These are phyloP conservation scores for Rhododendron williamsianum DNA, from an alignment of 148 eudicot genomes.

Conservation along the genomic window DNA sequence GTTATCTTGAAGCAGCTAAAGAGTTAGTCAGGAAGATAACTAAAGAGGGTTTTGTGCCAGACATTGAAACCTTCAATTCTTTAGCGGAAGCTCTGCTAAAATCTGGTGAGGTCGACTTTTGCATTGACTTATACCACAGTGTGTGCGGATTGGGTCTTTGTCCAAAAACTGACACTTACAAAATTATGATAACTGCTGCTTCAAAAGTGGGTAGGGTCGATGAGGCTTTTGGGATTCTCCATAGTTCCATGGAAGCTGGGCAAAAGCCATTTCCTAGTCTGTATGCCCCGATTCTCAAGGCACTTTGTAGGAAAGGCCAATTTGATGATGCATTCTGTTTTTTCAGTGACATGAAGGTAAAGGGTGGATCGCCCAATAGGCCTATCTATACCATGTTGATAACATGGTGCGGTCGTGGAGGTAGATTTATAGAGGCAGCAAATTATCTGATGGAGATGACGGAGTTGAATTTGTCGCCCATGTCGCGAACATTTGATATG, in stretches of 20 bases:
- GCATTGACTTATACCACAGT: constrained; percentile 62
- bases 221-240: constrained; percentile 71
- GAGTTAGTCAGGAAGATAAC: constrained; percentile 75
- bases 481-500: constrained; percentile 82
- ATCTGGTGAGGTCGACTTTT: constrained; percentile 72
- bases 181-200: constrained; percentile 60
- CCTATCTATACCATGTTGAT: constrained; percentile 88
- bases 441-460: constrained; percentile 98
- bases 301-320: constrained; percentile 67
- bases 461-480: constrained; percentile 60
- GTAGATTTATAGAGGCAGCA: constrained; percentile 82
- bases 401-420: constrained; percentile 85
- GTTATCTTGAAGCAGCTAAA: constrained; percentile 82
- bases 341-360: constrained; percentile 87
- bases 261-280: constrained; percentile 87
- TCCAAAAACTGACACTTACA: constrained; percentile 75
- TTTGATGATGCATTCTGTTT: constrained; percentile 93
- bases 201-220: constrained; percentile 64
- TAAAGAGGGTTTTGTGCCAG: constrained; percentile 79
- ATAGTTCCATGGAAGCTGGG: constrained; percentile 84
- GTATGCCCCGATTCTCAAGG: constrained; percentile 90
- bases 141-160: constrained; percentile 65
- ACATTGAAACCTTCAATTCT: constrained; percentile 75
- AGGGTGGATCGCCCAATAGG: constrained; percentile 79
- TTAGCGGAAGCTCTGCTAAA: constrained; percentile 68